phyloP scores from a whole-genome alignment of 441 rosid genomes.

The Theobroma grandiflorum region DNA sequence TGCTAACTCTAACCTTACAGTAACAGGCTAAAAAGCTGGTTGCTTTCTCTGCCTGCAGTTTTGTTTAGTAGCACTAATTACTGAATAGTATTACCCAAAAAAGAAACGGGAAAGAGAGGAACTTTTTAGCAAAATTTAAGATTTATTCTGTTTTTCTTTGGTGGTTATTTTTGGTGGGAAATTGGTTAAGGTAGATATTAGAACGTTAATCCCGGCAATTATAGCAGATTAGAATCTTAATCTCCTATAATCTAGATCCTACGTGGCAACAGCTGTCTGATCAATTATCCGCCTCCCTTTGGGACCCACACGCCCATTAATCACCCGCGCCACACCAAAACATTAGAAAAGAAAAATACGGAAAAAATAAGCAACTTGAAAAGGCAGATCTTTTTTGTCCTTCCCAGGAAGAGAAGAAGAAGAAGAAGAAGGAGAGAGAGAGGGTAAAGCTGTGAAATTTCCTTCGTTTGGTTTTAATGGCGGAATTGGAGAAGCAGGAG shows the following conservation, averaged over 20 bases:
- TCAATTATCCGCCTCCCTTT: conserved; percentile 25
- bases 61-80: not conserved
- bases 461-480: conserved; percentile 42
- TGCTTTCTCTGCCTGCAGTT: not conserved
- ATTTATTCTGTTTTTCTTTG: not conserved
- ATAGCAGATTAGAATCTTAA: not conserved
- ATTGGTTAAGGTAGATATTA: not conserved
- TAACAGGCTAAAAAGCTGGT: not conserved
- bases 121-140: not conserved
- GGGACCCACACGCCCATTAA: conserved; percentile 42
- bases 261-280: conserved; percentile 62
- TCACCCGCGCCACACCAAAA: conserved; percentile 56
- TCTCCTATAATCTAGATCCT: not conserved
- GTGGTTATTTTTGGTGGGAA: not conserved
- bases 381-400: conserved; percentile 29
- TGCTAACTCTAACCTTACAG: not conserved
- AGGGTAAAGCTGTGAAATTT: conserved; percentile 17
- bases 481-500: conserved; percentile 45
- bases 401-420: not conserved
- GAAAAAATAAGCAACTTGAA: not conserved
- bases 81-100: not conserved
- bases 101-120: not conserved
- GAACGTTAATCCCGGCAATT: conserved; percentile 19
- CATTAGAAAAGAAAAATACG: not conserved
- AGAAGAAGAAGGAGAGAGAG: not conserved